Evolutionary conservation across 73 alveolate species (phyloP).

Genomic region (Uronychia binucleata): DNA sequence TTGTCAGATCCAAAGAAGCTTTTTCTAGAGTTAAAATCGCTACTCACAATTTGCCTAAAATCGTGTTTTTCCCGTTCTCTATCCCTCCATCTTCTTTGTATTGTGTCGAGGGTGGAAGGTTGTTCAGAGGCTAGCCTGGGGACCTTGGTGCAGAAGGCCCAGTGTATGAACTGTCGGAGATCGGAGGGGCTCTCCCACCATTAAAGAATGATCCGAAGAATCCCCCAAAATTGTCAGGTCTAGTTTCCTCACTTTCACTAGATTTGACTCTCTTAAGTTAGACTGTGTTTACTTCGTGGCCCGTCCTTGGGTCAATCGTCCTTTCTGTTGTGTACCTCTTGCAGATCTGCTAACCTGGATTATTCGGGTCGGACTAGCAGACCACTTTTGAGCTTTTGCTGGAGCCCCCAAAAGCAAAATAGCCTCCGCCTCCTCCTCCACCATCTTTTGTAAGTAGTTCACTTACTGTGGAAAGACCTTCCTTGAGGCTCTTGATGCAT

Average conservation of each 20-base stretch:
- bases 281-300: neutral
- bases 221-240: neutral
- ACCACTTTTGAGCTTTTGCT: constrained; percentile 9
- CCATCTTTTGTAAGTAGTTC: neutral
- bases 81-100: too few species aligned
- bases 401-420: constrained; percentile 3
- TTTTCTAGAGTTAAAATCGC: neutral
- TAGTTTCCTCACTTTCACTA: neutral
- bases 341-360: constrained; percentile 61
- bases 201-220: neutral
- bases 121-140: neutral
- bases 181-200: neutral
- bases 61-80: too few species aligned
- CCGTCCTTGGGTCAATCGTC: constrained; percentile 50
- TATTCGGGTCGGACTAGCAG: constrained; percentile 57
- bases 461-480: neutral
- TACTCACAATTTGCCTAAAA: too few species aligned
- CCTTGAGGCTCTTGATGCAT: neutral
- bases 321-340: constrained; percentile 17
- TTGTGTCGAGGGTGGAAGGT: too few species aligned
- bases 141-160: neutral
- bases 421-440: constrained; percentile 8
- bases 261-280: neutral
- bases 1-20: neutral
- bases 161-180: neutral